These are phyloP conservation scores for Fereydounia khargensis DNA, from an alignment of 1,284 basidiomycete species.

Conservation along the genomic window DNA sequence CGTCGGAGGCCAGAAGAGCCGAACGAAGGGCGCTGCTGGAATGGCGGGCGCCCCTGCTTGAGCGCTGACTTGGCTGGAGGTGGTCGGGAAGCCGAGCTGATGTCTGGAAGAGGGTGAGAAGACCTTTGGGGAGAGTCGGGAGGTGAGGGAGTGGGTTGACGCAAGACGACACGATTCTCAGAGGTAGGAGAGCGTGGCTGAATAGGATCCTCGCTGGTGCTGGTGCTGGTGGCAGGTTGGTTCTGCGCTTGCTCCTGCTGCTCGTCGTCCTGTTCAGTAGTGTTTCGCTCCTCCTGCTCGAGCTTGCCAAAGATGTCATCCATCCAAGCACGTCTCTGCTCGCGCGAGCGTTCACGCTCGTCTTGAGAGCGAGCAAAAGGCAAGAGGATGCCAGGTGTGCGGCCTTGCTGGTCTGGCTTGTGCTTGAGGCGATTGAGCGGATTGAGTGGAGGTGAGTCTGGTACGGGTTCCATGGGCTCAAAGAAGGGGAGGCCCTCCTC, in stretches of 20 bases:
- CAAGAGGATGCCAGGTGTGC: constrained; percentile 11
- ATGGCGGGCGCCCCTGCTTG: constrained; percentile 10
- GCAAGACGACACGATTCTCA: constrained; percentile 26
- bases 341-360: constrained; percentile 7
- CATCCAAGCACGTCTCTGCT: constrained; percentile 39
- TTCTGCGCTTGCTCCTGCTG: constrained; percentile 3
- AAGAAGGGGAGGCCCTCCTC: constrained; percentile 55
- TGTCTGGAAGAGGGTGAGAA: constrained; percentile 9
- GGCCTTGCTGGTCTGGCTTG: too few species aligned
- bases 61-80: constrained; percentile 30
- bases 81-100: constrained; percentile 25
- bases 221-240: neutral
- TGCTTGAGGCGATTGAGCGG: neutral
- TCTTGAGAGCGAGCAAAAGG: constrained; percentile 14
- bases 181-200: neutral
- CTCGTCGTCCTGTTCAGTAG: constrained; percentile 9
- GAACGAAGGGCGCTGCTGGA: constrained; percentile 22
- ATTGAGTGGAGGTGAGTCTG: constrained; percentile 11
- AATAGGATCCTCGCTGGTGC: constrained; percentile 1
- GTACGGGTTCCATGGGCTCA: constrained; percentile 43
- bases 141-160: constrained; percentile 19
- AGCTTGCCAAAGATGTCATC: constrained; percentile 36
- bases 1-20: constrained; percentile 26
- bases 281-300: constrained; percentile 35
- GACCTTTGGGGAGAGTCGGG: constrained; percentile 13